These are phyloP conservation scores for Aspergillus intermedius DNA, from an alignment of 2,329 filamentous ascomycete species.

Conservation along the genomic window DNA sequence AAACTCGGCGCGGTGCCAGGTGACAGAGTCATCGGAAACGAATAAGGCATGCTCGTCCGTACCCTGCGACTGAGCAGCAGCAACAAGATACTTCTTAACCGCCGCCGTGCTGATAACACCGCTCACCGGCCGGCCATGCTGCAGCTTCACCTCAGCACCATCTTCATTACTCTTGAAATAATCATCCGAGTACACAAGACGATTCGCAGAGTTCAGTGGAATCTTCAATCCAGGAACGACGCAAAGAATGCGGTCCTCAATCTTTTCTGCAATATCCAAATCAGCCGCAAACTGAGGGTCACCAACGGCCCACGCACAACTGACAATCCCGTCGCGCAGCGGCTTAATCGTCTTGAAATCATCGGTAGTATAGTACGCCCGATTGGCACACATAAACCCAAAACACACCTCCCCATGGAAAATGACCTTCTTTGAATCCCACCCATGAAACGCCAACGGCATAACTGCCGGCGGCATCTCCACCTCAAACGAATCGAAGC, in stretches of 20 bases:
- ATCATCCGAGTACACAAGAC: constrained; percentile 72
- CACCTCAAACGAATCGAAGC: constrained; percentile 69
- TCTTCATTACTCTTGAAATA: constrained; percentile 61
- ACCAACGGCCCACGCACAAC: constrained; percentile 83
- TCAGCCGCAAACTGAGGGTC: constrained; percentile 57
- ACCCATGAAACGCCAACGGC: constrained; percentile 71
- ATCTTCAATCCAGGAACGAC: constrained; percentile 69
- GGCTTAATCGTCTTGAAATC: constrained; percentile 66
- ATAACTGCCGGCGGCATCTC: constrained; percentile 44
- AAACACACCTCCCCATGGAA: constrained; percentile 70
- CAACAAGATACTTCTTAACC: constrained; percentile 81
- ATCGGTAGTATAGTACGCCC: constrained; percentile 69
- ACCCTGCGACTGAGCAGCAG: constrained; percentile 68
- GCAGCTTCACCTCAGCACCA: constrained; percentile 66
- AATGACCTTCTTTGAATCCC: constrained; percentile 76
- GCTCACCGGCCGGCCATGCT: constrained; percentile 64
- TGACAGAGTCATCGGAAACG: constrained; percentile 73
- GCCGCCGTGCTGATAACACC: constrained; percentile 76
- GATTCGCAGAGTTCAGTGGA: constrained; percentile 64
- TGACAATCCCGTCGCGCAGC: constrained; percentile 62
- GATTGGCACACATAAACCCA: constrained; percentile 57
- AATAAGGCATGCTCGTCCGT: constrained; percentile 90
- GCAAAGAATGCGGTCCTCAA: constrained; percentile 70
- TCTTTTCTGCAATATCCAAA: constrained; percentile 54
- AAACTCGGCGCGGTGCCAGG: constrained; percentile 91